phyloP scores from a whole-genome alignment of 768 basidiomycete species.

The Macrolepiota fuliginosa region DNA sequence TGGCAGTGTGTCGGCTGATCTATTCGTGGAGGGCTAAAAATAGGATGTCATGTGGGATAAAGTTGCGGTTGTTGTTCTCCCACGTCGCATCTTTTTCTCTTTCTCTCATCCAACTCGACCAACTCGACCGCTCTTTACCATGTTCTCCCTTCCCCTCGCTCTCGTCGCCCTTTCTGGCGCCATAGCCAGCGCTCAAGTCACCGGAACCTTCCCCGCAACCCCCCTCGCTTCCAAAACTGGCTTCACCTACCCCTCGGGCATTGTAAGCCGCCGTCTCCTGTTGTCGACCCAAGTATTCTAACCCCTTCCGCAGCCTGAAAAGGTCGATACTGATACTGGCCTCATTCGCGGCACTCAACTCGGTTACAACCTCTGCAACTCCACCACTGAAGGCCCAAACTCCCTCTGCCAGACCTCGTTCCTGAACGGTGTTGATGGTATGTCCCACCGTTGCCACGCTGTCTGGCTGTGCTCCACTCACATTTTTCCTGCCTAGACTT shows the following conservation, averaged over 20 bases:
- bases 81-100: constrained; percentile 1
- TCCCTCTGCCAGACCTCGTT: constrained; percentile 64
- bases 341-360: constrained; percentile 42
- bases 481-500: constrained; percentile 43
- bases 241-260: constrained; percentile 36
- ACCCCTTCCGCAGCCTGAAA: constrained; percentile 22
- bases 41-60: not conserved
- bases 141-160: constrained; percentile 16
- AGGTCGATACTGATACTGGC: constrained; percentile 26
- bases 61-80: not conserved
- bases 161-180: constrained; percentile 16
- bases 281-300: not conserved
- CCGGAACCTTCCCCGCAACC: constrained; percentile 34
- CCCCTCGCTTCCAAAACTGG: constrained; percentile 38
- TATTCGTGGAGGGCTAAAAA: not conserved
- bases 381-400: constrained; percentile 54
- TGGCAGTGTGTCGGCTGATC: not conserved
- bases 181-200: constrained; percentile 22
- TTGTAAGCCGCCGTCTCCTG: constrained; percentile 28
- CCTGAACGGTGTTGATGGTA: constrained; percentile 46
- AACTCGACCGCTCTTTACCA: not conserved
- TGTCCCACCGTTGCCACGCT: constrained; percentile 12
- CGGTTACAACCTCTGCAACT: constrained; percentile 69
- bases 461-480: not conserved
- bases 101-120: not conserved